These are phyloP conservation scores for Cladosporium sp. DNA, from an alignment of 2,329 filamentous ascomycete species.

Conservation along the genomic window DNA sequence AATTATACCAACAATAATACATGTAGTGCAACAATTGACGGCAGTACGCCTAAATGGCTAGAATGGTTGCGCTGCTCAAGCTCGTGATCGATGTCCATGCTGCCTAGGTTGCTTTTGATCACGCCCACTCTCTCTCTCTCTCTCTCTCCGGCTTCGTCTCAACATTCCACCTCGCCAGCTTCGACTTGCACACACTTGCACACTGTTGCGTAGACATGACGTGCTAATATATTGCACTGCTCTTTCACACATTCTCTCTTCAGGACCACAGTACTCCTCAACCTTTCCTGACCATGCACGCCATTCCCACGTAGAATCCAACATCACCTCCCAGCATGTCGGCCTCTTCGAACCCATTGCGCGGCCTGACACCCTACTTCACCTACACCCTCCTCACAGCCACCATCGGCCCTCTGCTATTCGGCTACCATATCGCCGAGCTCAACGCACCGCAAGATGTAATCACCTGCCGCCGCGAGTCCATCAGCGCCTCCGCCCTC, in stretches of 20 bases:
- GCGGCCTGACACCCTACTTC: constrained; percentile 70
- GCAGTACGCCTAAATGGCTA: too few relatives aligned
- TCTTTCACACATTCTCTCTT: background rate
- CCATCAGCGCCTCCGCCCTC: constrained; percentile 37
- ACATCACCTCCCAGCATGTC: constrained; percentile 1
- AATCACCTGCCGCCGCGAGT: constrained; percentile 70
- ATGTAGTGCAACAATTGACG: background rate
- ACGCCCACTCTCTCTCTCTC: background rate
- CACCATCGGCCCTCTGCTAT: constrained; percentile 86
- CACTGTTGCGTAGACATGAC: constrained; percentile 15
- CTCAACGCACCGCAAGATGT: constrained; percentile 94
- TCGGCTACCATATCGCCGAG: constrained; percentile 91
- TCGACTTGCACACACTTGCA: background rate
- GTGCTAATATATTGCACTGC: background rate
- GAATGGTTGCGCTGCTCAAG: background rate
- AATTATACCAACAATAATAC: too few relatives aligned
- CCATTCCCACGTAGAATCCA: background rate
- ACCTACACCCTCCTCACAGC: constrained; percentile 72
- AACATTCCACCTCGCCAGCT: background rate
- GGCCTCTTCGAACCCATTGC: constrained; percentile 31
- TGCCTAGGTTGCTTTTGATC: background rate
- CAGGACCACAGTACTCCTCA: background rate
- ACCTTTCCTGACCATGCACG: background rate
- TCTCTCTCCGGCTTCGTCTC: background rate
- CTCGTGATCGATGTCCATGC: background rate